Conservation (phyloP, 2,329 filamentous ascomycete species). For the Stemphylium vesicarium region DNA sequence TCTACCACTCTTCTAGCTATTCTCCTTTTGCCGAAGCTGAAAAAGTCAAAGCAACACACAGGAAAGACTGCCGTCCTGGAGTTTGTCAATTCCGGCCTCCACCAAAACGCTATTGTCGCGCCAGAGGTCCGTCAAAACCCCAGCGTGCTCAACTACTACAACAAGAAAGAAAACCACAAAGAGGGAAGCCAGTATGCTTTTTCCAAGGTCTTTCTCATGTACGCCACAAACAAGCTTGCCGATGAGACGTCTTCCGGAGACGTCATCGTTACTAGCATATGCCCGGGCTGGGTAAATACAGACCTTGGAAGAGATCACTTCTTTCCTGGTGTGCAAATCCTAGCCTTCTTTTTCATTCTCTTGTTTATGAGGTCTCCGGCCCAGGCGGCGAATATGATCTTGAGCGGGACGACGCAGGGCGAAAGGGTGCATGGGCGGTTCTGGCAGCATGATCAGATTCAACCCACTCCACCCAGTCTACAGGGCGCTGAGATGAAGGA, state of each 20-base stretch:
- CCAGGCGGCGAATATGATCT: slow-evolving; percentile 39
- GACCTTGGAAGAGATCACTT: slow-evolving; percentile 41
- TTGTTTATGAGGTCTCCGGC: slow-evolving; percentile 34
- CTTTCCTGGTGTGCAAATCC: slow-evolving; percentile 33
- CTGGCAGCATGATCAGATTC: slow-evolving; percentile 44
- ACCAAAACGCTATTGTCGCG: slow-evolving; percentile 34
- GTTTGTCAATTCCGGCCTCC: slow-evolving; percentile 43
- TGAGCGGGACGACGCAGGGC: slow-evolving; percentile 45
- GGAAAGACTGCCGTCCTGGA: slow-evolving; percentile 39
- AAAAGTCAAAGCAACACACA: slow-evolving; percentile 29
- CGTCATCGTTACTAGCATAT: slow-evolving; percentile 47
- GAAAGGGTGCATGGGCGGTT: slow-evolving; percentile 45
- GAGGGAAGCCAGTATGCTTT: slow-evolving; percentile 37
- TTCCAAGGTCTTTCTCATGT: slow-evolving; percentile 48
- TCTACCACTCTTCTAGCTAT: slow-evolving; percentile 63
- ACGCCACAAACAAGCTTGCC: slow-evolving; percentile 38
- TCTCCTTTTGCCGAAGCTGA: slow-evolving; percentile 54
- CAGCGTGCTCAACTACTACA: slow-evolving; percentile 42
- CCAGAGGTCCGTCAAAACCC: slow-evolving; percentile 25
- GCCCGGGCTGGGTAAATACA: slow-evolving; percentile 41
- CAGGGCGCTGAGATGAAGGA: slow-evolving; percentile 41
- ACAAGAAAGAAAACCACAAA: slow-evolving; percentile 34
- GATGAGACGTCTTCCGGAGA: slow-evolving; percentile 33
- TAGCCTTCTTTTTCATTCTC: slow-evolving; percentile 29
- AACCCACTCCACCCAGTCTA: slow-evolving; percentile 38